Base-by-base conservation (phyloP, 352 stramenopile species). In the Pythium aphanidermatum region DNA sequence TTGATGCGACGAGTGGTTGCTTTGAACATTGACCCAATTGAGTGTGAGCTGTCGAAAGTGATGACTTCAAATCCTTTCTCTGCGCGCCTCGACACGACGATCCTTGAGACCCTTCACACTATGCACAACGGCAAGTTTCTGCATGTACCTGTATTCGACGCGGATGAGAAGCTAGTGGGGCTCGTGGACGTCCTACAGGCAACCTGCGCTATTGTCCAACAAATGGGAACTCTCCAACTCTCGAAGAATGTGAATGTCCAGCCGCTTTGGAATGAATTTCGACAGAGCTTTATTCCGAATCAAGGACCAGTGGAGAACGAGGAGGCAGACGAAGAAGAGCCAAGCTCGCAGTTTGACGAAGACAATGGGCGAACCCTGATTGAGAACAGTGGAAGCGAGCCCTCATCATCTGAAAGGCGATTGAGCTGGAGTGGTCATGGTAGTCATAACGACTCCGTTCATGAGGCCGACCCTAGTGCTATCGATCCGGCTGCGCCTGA, bases 101-200 rank as follows among this genome's bases (percentile, higher is more conserved):
- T 98, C 23, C 63, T 98, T 35, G 96, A 98, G 50, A 97, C 95
- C 12, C 67, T 99, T 37, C 95, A 98, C 62, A 96, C 91, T 39
- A 98, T 98, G 93, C 95, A 98, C 62, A 95, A 98, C 37, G 93
- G 97, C 19, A 85, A 86, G 25, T 99, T 98, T 65, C 60, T 99
- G 19, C 96, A 98, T 42, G 71, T 99, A 8, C 96, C 96, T 9
- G 94, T 99, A 2, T 95, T 97, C 46, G 86, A 97, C 51, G 64
- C 83, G 13, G 52, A 82, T 53, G 80, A 72, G n/a, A 83, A 71
- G 27, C 74, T 98, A 23, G 74, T 98, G 31, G 96, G 92, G 9
- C 65, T 99, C 13, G 95, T 98, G 9, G 95, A 98, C 65, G 95
- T 98, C 16, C 85, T 98, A 45, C 93, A 98, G 60, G 74, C 96